Base-by-base conservation (phyloP, 1,284 basidiomycete genomes). In the Ustilago sp. region DNA sequence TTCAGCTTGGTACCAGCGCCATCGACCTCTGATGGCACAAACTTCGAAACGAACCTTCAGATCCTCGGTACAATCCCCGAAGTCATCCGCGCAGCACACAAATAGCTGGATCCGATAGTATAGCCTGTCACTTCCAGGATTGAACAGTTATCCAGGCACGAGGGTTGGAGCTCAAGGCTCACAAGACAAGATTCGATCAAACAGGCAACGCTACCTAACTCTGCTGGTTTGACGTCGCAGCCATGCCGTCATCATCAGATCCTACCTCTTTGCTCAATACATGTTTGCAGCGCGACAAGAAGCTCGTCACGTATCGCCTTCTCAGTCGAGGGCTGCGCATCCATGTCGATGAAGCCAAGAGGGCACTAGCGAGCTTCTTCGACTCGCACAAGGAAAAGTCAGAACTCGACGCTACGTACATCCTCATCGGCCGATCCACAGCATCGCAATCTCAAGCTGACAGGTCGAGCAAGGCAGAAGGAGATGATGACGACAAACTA, bases 311-410 rank as follows among this genome's bases (percentile, higher is more conserved):
- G 5, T 81, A 79, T 53, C 72, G 79, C 4, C 64, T 81, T 13
- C 74, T 83, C 45, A 83, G 81, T 38, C 74, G 81, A 15, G 75
- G 70, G 59, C 61, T 68, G 28, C 66, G 71, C 19, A 79, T 81
- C 4, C 76, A 81, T 45, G 76, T 83, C 36, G 71, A 77, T 19
- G 66, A 77, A 2, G 81, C 81, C 8, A 79, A 79, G 53, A 41
- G 52, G 54, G 64, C 68, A 6, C 51, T 83, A 6, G 63, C 54
- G 13, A 19, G 45, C n/a, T 79, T 66, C 63, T 66, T 63, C 68
- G 62, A 79, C 12, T 39, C 61, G 53, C 59, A 69, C 55, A 68
- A 59, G 52, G 57, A 36, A 54, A 59, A 66, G 32, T 58, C 59
- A 8, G 57, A 55, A n/a, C 45, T 74, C 12, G 63, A 74, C n/a